Percentiles rank a stretch among this genome's conserved stretches.
phyloP scores from a whole-genome alignment of 225 moss, liverwort and hornwort genomes.

The Polytrichum commune region DNA sequence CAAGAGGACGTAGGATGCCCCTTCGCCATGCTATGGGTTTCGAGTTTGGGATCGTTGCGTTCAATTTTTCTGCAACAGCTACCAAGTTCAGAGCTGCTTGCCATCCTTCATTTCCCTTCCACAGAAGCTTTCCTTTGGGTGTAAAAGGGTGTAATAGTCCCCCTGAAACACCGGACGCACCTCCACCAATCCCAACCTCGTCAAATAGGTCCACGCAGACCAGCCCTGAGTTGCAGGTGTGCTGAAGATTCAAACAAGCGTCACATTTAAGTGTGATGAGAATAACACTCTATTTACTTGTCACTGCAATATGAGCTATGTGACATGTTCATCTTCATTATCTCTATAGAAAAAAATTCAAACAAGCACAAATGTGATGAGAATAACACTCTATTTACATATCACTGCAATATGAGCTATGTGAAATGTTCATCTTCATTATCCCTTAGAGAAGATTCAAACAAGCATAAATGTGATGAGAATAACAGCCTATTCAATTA shows the following conservation, averaged over 20 bases:
- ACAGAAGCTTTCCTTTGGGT: conserved; percentile 84
- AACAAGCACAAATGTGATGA: neutral
- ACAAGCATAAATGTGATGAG: neutral
- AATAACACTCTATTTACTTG: no score
- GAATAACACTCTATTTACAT: no score
- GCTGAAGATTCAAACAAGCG: conserved; percentile 40
- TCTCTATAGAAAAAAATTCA: no score
- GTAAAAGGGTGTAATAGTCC: conserved; percentile 88
- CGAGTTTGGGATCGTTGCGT: conserved; percentile 5
- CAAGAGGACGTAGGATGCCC: conserved; percentile 78
- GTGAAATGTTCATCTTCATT: no score
- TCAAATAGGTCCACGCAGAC: conserved; percentile 84
- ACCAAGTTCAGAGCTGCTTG: conserved; percentile 71
- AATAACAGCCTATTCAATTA: no score
- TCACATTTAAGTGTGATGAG: neutral
- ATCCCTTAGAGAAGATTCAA: conserved; percentile 13
- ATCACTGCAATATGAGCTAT: no score
- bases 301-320: no score
- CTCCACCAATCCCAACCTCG: conserved; percentile 83
- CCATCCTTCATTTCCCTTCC: conserved; percentile 94
- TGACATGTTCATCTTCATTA: no score
- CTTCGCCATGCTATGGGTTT: conserved; percentile 84
- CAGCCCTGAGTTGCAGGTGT: conserved; percentile 52
- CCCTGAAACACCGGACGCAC: conserved; percentile 95
- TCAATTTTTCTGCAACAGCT: conserved; percentile 61